phyloP scores from a whole-genome alignment of 78 protist genomes.

The Monocercomonoides exilis region DNA sequence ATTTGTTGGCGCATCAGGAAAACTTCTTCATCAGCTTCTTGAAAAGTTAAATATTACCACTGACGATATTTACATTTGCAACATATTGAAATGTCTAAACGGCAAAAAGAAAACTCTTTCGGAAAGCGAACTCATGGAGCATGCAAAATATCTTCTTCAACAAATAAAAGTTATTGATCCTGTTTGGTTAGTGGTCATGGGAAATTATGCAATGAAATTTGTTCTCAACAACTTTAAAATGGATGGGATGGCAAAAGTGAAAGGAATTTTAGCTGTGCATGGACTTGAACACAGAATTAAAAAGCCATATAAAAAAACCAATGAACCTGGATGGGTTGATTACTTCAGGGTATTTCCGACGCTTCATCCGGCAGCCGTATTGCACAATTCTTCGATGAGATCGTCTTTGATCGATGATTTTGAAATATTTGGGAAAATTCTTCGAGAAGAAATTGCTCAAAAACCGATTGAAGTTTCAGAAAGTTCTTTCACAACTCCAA shows the following conservation, averaged over 20 bases:
- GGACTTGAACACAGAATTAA: neutral
- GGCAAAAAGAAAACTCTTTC: neutral
- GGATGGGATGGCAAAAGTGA: neutral
- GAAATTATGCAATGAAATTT: neutral
- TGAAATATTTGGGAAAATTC: no score
- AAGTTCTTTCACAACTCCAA: no score
- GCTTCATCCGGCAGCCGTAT: neutral
- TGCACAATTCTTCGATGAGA: no score
- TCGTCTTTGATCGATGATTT: no score
- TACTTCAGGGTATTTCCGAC: constrained; percentile 1
- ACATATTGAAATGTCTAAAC: neutral
- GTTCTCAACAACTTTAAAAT: neutral
- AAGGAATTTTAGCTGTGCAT: neutral
- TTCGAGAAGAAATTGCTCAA: no score
- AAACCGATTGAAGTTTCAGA: no score
- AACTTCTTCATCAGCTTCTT: neutral
- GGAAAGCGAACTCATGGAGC: neutral
- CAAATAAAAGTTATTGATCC: neutral
- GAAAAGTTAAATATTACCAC: neutral
- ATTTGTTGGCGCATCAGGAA: neutral
- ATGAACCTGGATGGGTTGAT: no score
- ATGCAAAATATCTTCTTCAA: neutral
- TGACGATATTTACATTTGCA: constrained; percentile 4
- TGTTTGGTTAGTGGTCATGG: neutral
- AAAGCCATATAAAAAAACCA: no score